A percentile compares a stretch with the other conserved stretches of the same genome.
Evolutionary conservation across 257 asterid genomes (phyloP).

Genomic region (Scutellaria baicalensis): DNA sequence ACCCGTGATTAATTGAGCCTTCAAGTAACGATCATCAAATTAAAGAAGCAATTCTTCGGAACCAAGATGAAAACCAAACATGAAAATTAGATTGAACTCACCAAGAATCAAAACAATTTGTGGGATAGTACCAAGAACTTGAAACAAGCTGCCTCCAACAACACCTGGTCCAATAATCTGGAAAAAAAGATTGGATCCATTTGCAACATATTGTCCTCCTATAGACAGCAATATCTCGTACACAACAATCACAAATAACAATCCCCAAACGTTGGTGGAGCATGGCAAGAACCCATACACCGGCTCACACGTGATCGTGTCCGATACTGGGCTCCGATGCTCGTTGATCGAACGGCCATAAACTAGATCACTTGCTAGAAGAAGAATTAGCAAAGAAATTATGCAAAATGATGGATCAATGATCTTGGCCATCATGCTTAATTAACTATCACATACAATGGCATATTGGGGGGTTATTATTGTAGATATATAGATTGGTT

Average conservation of each 20-base stretch:
- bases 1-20: too few relatives aligned
- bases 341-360: conserved; percentile 26
- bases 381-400: conserved; percentile 8
- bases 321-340: not conserved
- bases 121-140: conserved; percentile 41
- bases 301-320: conserved; percentile 36
- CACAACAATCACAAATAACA: conserved; percentile 38
- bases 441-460: too few relatives aligned
- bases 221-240: conserved; percentile 39
- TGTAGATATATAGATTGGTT: too few relatives aligned
- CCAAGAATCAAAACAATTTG: conserved; percentile 51
- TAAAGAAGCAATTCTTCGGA: not conserved
- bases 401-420: not conserved
- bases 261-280: conserved; percentile 35
- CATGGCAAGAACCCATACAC: conserved; percentile 51
- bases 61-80: not conserved
- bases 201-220: conserved; percentile 34
- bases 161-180: conserved; percentile 54
- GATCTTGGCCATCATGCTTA: not conserved
- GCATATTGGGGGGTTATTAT: too few relatives aligned
- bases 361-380: conserved; percentile 12
- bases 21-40: not conserved
- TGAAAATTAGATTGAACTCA: not conserved
- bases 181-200: conserved; percentile 36
- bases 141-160: conserved; percentile 57